A percentile compares a stretch with the other conserved stretches of the same genome.
Evolutionary conservation across 2,329 filamentous ascomycete species (phyloP).

Genomic region (Septoria linicola): DNA sequence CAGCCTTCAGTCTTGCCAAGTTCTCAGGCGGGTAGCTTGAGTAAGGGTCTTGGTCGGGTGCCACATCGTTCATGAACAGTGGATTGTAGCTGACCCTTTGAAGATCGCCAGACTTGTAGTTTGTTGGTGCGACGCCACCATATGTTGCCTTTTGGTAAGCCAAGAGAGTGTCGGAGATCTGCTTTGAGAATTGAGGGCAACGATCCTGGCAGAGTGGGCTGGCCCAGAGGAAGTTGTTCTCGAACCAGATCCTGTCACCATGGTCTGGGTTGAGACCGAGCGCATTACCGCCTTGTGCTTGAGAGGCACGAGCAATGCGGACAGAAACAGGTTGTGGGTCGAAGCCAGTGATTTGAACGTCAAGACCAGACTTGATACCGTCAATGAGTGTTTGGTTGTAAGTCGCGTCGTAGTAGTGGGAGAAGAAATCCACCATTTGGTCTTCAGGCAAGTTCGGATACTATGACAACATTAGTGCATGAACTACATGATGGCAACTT

Average conservation of each 20-base stretch:
- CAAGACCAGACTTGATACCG: constrained; percentile 16
- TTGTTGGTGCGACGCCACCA: constrained; percentile 18
- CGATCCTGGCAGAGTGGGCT: constrained; percentile 21
- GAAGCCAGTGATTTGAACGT: constrained; percentile 25
- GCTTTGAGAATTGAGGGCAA: constrained; percentile 20
- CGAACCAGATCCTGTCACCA: constrained; percentile 26
- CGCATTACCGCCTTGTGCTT: constrained; percentile 22
- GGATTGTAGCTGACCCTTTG: constrained; percentile 20
- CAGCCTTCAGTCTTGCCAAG: constrained; percentile 23
- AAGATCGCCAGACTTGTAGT: constrained; percentile 22
- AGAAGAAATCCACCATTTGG: constrained; percentile 22
- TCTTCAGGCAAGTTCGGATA: constrained; percentile 23
- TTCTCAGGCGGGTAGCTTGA: constrained; percentile 27
- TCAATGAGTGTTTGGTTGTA: constrained; percentile 16
- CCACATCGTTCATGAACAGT: constrained; percentile 30
- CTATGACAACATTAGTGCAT: too few species aligned
- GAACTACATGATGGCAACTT: neutral
- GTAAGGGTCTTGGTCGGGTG: constrained; percentile 28
- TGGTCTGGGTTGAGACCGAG: constrained; percentile 22
- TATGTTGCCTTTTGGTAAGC: constrained; percentile 19
- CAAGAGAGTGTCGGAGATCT: constrained; percentile 13
- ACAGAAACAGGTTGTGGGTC: constrained; percentile 23
- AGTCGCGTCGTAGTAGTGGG: constrained; percentile 16
- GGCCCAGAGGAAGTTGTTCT: constrained; percentile 25
- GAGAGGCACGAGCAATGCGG: constrained; percentile 20